A percentile compares a stretch with the other conserved stretches of the same genome.
These are phyloP conservation scores for Yamadazyma diospyri DNA, from an alignment of 1,139 yeast species.

Conservation along the genomic window DNA sequence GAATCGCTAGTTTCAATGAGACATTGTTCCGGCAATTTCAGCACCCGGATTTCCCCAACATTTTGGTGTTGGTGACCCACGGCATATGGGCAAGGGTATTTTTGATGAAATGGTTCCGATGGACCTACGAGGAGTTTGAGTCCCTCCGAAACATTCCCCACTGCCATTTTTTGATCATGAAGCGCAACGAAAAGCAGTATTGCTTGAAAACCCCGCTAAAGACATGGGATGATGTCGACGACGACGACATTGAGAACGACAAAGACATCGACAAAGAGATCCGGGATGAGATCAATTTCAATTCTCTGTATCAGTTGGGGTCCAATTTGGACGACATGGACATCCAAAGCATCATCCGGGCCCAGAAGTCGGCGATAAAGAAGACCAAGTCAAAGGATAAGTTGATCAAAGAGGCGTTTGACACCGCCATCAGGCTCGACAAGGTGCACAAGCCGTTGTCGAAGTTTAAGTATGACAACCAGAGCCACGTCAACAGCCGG, in stretches of 20 bases:
- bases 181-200: constrained; percentile 46
- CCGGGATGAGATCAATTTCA: constrained; percentile 40
- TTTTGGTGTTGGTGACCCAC: constrained; percentile 81
- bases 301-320: constrained; percentile 31
- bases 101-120: constrained; percentile 87
- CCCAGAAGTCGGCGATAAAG: constrained; percentile 44
- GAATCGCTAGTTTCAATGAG: constrained; percentile 87
- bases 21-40: constrained; percentile 78
- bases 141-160: constrained; percentile 77
- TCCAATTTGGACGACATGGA: constrained; percentile 40
- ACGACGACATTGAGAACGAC: constrained; percentile 35
- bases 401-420: constrained; percentile 32
- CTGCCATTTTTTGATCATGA: constrained; percentile 80
- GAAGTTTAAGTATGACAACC: constrained; percentile 26
- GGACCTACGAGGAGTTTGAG: constrained; percentile 90
- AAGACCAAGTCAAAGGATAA: constrained; percentile 39
- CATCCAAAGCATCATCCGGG: constrained; percentile 37
- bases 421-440: too few species aligned
- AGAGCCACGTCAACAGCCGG: constrained; percentile 26
- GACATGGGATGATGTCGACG: constrained; percentile 58
- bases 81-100: constrained; percentile 94
- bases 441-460: constrained; percentile 10
- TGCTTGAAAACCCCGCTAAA: constrained; percentile 49
- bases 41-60: constrained; percentile 61
- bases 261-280: constrained; percentile 40